These are phyloP conservation scores for Pseudopediastrum boryanum DNA, from an alignment of 139 green algal species.

Conservation along the genomic window DNA sequence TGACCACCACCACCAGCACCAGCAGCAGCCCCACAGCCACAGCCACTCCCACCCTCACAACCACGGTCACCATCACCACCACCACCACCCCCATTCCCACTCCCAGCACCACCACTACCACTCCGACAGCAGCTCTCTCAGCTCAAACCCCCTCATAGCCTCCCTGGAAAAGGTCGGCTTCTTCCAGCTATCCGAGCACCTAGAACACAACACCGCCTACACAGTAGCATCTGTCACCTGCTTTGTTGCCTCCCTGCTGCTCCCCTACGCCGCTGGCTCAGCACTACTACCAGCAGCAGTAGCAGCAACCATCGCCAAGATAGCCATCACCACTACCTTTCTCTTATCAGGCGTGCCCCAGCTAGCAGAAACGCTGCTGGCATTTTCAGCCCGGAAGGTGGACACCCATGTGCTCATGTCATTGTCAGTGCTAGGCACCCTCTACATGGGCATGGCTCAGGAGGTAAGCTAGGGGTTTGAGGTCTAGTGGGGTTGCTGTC, in stretches of 20 bases:
- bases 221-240: conserved; percentile 38
- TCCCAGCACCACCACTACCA: conserved; percentile 19
- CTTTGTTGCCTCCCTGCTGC: conserved; percentile 45
- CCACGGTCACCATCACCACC: conserved; percentile 36
- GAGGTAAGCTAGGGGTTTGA: conserved; percentile 67
- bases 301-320: conserved; percentile 1
- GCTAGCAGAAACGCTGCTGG: conserved; percentile 40
- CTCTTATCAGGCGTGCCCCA: conserved; percentile 55
- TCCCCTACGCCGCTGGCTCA: background rate
- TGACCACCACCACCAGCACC: conserved; percentile 9
- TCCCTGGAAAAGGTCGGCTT: conserved; percentile 45
- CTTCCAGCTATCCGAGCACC: conserved; percentile 36
- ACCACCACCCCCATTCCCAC: conserved; percentile 37
- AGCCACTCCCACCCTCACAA: conserved; percentile 19
- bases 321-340: conserved; percentile 26
- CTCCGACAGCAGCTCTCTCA: background rate
- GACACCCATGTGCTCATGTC: conserved; percentile 90
- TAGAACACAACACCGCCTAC: conserved; percentile 48
- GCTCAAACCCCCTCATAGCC: conserved; percentile 43
- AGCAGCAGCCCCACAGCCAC: conserved; percentile 10
- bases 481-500: too few species aligned
- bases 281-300: conserved; percentile 38
- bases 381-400: conserved; percentile 49
- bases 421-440: conserved; percentile 72
- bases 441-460: conserved; percentile 68